phyloP scores from a whole-genome alignment of 306 rosid species.

The Malus fusca region DNA sequence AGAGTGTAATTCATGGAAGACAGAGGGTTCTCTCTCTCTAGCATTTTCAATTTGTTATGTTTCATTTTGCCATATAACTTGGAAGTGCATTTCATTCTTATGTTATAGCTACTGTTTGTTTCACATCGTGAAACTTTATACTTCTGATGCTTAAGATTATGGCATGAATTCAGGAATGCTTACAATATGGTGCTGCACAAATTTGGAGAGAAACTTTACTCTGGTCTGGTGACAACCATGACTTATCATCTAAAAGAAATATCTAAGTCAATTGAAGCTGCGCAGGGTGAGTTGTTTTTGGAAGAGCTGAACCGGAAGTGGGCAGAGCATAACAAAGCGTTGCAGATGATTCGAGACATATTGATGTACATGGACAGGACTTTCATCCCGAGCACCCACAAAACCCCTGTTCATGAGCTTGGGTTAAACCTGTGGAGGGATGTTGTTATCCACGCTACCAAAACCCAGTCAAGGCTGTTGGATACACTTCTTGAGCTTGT shows the following conservation, averaged over 20 bases:
- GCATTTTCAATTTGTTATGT: neutral
- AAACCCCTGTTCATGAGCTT: slow-evolving; percentile 73
- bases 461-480: slow-evolving; percentile 58
- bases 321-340: slow-evolving; percentile 74
- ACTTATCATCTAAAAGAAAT: slow-evolving; percentile 64
- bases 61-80: neutral
- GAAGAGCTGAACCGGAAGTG: slow-evolving; percentile 84
- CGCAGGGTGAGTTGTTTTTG: slow-evolving; percentile 66
- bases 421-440: slow-evolving; percentile 87
- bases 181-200: slow-evolving; percentile 98
- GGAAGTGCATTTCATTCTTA: neutral
- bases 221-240: slow-evolving; percentile 78
- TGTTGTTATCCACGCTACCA: slow-evolving; percentile 51
- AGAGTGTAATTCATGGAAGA: neutral
- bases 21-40: neutral
- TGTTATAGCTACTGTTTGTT: neutral
- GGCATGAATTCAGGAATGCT: slow-evolving; percentile 58
- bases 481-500: slow-evolving; percentile 63
- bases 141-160: slow-evolving; percentile 3
- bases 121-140: neutral
- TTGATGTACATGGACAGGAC: slow-evolving; percentile 98
- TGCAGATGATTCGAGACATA: slow-evolving; percentile 75
- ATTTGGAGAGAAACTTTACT: slow-evolving; percentile 85
- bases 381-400: slow-evolving; percentile 47
- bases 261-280: slow-evolving; percentile 60